Percentiles rank a stretch among this genome's conserved stretches.
Evolutionary conservation across 1,284 basidiomycete genomes (phyloP).

Genomic region (Sporisorium exsertum): DNA sequence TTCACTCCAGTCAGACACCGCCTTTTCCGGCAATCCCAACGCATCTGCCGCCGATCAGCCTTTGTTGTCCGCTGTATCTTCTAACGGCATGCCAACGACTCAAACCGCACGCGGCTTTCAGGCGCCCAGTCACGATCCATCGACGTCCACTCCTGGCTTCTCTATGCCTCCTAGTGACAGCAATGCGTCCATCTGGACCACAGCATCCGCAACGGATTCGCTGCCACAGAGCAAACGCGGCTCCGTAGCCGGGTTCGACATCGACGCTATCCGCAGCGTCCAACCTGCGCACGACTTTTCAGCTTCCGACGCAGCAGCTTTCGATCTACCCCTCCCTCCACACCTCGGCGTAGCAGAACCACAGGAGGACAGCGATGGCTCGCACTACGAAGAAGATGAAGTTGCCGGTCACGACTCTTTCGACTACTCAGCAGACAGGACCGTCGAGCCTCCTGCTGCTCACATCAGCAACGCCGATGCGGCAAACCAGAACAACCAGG

Average conservation of each 20-base stretch:
- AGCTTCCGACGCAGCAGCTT: background rate
- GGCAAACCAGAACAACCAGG: background rate
- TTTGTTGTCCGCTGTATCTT: constrained; percentile 3
- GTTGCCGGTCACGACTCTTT: constrained; percentile 19
- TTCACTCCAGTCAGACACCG: constrained; percentile 2
- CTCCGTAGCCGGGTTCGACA: constrained; percentile 39
- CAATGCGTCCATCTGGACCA: constrained; percentile 43
- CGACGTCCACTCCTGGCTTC: constrained; percentile 3
- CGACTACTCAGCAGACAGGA: constrained; percentile 25
- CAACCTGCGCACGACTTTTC: constrained; percentile 15
- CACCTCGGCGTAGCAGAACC: constrained; percentile 18
- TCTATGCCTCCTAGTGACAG: constrained; percentile 36
- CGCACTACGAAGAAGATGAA: constrained; percentile 49
- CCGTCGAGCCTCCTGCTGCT: constrained; percentile 10
- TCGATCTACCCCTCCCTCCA: constrained; percentile 7
- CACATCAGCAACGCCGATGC: background rate
- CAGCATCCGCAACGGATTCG: constrained; percentile 17
- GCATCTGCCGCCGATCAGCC: constrained; percentile 1
- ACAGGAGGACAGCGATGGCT: constrained; percentile 47
- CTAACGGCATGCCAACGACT: constrained; percentile 8
- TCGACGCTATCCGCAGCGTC: constrained; percentile 36
- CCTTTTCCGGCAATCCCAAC: background rate
- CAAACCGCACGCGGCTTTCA: constrained; percentile 30
- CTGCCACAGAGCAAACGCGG: constrained; percentile 40
- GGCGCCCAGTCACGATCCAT: constrained; percentile 6